These are phyloP conservation scores for Phyllosticta citribraziliensis DNA, from an alignment of 2,329 filamentous ascomycete genomes.

Conservation along the genomic window DNA sequence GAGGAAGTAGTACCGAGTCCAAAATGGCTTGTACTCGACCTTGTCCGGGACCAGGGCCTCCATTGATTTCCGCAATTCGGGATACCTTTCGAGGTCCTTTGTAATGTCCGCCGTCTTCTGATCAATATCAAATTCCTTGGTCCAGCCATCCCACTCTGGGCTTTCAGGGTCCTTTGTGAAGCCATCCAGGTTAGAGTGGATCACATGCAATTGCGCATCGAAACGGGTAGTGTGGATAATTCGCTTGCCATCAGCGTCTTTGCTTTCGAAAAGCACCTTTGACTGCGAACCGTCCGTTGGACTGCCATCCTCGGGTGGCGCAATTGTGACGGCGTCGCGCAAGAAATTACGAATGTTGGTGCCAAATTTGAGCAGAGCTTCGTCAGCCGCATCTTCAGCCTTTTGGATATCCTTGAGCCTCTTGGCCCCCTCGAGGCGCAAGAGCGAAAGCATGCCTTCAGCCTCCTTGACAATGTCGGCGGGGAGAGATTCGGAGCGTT, in stretches of 20 bases:
- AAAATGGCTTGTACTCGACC: constrained; percentile 84
- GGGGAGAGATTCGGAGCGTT: constrained; percentile 35
- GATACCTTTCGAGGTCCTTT: constrained; percentile 72
- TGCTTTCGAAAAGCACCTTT: constrained; percentile 81
- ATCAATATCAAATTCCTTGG: constrained; percentile 65
- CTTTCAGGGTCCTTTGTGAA: constrained; percentile 74
- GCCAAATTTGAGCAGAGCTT: constrained; percentile 85
- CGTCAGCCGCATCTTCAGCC: constrained; percentile 92
- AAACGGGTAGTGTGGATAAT: constrained; percentile 92
- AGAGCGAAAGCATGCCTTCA: constrained; percentile 61
- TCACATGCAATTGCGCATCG: constrained; percentile 90
- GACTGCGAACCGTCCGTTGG: constrained; percentile 33
- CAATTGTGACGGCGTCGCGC: constrained; percentile 79
- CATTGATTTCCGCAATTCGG: constrained; percentile 79
- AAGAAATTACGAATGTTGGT: constrained; percentile 83
- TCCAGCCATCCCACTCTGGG: constrained; percentile 66
- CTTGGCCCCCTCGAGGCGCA: constrained; percentile 69
- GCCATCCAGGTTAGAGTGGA: constrained; percentile 71
- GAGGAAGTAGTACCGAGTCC: constrained; percentile 92
- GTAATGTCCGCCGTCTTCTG: constrained; percentile 77
- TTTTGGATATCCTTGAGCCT: constrained; percentile 80
- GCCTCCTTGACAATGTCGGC: constrained; percentile 46
- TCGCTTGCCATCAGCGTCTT: constrained; percentile 78
- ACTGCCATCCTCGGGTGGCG: constrained; percentile 51
- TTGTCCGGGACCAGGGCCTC: constrained; percentile 89